Conservation (phyloP, 2,329 filamentous ascomycete genomes). For the Onygena corvina region DNA sequence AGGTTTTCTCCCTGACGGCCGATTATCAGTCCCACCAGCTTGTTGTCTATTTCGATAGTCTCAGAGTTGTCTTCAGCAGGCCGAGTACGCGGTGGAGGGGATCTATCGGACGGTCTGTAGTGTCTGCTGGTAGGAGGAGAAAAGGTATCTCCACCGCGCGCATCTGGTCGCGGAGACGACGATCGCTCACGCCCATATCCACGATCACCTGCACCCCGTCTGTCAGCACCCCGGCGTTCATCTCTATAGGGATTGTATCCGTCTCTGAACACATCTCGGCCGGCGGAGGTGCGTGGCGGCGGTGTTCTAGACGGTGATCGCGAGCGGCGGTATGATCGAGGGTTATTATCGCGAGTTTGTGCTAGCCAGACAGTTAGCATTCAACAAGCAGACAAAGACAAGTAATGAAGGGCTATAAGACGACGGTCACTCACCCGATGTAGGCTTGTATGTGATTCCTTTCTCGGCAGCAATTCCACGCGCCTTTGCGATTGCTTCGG, state of each 20-base stretch:
- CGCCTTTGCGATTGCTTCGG: slow-evolving; percentile 73
- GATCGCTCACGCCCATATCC: slow-evolving; percentile 56
- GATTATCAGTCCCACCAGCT: slow-evolving; percentile 79
- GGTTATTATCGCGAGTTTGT: slow-evolving; percentile 17
- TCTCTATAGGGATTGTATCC: slow-evolving; percentile 75
- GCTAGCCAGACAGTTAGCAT: not conserved
- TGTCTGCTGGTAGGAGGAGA: slow-evolving; percentile 47
- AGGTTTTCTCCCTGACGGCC: slow-evolving; percentile 83
- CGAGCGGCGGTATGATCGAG: slow-evolving; percentile 44
- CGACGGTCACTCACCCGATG: slow-evolving; percentile 19
- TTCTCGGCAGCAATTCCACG: slow-evolving; percentile 71
- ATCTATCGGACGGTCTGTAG: slow-evolving; percentile 42
- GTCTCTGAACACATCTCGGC: slow-evolving; percentile 58
- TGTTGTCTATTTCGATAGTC: slow-evolving; percentile 75
- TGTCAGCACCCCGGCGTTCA: slow-evolving; percentile 61
- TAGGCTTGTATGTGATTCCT: slow-evolving; percentile 45
- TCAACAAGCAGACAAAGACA: not conserved
- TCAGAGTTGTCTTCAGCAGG: slow-evolving; percentile 55
- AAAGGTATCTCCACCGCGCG: slow-evolving; percentile 43
- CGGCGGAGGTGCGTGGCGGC: slow-evolving; percentile 40
- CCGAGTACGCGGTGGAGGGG: slow-evolving; percentile 40
- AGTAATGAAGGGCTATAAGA: not conserved
- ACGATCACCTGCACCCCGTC: slow-evolving; percentile 40
- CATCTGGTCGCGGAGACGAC: slow-evolving; percentile 52
- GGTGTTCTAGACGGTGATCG: slow-evolving; percentile 54